Percentiles rank a stretch among this genome's conserved stretches.
phyloP scores from a whole-genome alignment of 352 stramenopile genomes.

The Globisporangium sylvaticum region DNA sequence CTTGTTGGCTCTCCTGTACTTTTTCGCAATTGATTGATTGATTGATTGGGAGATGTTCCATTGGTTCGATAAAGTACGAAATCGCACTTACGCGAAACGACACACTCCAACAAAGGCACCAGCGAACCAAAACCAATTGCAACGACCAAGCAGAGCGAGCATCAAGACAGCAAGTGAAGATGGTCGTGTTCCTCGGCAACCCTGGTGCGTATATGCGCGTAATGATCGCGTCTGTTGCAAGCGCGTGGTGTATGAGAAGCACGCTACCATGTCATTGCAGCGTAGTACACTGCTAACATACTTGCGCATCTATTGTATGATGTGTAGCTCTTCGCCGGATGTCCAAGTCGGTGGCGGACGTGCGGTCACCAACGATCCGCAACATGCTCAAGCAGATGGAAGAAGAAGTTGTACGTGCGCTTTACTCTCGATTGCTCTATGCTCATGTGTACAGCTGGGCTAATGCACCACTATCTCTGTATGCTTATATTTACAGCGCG shows the following conservation, averaged over 20 bases:
- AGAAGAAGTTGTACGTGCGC: conserved; percentile 39
- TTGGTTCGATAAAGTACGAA: conserved; percentile 10
- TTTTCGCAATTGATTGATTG: neutral
- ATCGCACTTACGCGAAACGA: neutral
- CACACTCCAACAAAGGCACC: neutral
- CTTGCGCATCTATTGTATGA: conserved; percentile 4
- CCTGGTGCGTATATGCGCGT: conserved; percentile 33
- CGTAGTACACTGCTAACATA: neutral
- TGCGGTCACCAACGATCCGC: conserved; percentile 40
- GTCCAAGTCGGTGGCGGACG: conserved; percentile 63
- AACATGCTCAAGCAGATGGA: conserved; percentile 59
- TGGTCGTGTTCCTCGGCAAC: conserved; percentile 75
- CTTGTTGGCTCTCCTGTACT: neutral
- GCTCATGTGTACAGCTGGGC: too few relatives aligned
- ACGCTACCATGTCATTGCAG: neutral
- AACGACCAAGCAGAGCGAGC: neutral
- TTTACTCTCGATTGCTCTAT: neutral
- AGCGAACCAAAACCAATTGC: neutral
- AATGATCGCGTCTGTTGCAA: neutral
- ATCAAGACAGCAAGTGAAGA: conserved; percentile 14
- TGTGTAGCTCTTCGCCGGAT: conserved; percentile 56
- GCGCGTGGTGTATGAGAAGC: neutral
- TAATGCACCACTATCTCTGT: neutral
- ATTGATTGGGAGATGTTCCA: conserved; percentile 6
- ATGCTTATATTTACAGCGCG: conserved; percentile 27